Evolutionary conservation across 208 protist genomes (phyloP).

Genomic region (Kentomonas sorsogonicus): DNA sequence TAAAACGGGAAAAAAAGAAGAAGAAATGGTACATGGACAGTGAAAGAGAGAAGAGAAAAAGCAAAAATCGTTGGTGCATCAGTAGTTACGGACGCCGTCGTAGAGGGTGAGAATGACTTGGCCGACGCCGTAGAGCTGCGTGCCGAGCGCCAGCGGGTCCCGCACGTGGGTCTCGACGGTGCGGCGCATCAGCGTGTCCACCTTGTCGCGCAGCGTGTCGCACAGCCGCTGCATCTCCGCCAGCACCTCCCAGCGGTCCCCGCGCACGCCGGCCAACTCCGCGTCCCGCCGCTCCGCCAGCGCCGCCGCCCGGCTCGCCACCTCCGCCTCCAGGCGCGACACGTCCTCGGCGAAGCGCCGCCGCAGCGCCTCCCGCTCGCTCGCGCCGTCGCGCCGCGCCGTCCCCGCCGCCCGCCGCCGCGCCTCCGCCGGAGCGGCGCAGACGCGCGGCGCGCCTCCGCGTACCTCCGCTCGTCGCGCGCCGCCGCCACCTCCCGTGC

Average conservation of each 20-base stretch:
- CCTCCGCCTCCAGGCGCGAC: slow-evolving; percentile 3
- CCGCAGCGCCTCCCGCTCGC: neutral
- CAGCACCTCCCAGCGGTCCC: neutral
- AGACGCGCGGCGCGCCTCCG: neutral
- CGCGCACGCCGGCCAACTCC: neutral
- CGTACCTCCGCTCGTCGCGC: neutral
- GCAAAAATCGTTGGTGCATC: no score
- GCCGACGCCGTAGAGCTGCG: no score
- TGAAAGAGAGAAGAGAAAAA: no score
- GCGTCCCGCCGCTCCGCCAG: neutral
- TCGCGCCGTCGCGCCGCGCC: neutral
- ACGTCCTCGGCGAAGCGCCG: slow-evolving; percentile 12
- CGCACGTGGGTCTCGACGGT: no score
- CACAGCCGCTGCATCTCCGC: no score
- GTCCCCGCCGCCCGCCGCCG: neutral
- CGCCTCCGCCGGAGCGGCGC: neutral
- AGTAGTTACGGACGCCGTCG: no score
- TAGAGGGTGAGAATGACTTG: no score
- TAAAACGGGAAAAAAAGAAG: neutral
- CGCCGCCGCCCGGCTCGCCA: slow-evolving; percentile 3
- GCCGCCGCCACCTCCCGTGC: no score
- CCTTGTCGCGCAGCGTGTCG: no score
- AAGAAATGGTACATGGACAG: neutral
- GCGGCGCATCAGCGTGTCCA: no score
- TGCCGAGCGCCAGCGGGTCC: no score